These are phyloP conservation scores for Eucalyptus shirleyi DNA, from an alignment of 345 rosid genomes.

Conservation along the genomic window DNA sequence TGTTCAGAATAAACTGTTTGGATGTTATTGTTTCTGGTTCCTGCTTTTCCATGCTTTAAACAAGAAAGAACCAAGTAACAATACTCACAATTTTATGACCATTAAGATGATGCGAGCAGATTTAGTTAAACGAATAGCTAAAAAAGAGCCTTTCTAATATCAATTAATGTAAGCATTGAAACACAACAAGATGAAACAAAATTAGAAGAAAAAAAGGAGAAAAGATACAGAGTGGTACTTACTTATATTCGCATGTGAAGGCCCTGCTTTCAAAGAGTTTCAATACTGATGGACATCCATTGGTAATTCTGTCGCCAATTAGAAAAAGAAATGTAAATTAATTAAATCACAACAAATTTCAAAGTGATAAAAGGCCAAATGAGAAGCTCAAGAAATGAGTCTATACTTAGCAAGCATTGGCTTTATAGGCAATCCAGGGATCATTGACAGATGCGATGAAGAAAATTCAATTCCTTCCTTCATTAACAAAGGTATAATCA, in stretches of 20 bases:
- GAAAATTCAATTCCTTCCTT: conserved; percentile 58
- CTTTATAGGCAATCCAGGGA: conserved; percentile 77
- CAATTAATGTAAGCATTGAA: background rate
- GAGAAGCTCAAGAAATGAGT: background rate
- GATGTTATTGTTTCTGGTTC: background rate
- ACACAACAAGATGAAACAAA: background rate
- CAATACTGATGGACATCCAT: conserved; percentile 53
- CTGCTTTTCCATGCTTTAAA: background rate
- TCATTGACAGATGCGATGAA: conserved; percentile 61
- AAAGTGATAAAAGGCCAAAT: background rate
- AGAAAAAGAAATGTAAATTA: background rate
- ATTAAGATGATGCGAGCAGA: background rate
- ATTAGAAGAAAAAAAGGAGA: background rate
- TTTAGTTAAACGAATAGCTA: background rate
- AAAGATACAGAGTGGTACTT: conserved; percentile 1
- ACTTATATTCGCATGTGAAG: conserved; percentile 90
- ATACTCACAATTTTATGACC: background rate
- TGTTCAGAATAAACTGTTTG: background rate
- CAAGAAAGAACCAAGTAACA: background rate
- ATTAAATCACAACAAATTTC: background rate
- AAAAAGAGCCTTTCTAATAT: background rate
- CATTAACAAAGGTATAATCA: conserved; percentile 62
- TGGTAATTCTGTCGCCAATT: conserved; percentile 40
- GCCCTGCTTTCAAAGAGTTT: conserved; percentile 51
- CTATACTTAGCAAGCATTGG: conserved; percentile 92